Conservation (phyloP, 257 asterid genomes). For the Haberlea rhodopensis region DNA sequence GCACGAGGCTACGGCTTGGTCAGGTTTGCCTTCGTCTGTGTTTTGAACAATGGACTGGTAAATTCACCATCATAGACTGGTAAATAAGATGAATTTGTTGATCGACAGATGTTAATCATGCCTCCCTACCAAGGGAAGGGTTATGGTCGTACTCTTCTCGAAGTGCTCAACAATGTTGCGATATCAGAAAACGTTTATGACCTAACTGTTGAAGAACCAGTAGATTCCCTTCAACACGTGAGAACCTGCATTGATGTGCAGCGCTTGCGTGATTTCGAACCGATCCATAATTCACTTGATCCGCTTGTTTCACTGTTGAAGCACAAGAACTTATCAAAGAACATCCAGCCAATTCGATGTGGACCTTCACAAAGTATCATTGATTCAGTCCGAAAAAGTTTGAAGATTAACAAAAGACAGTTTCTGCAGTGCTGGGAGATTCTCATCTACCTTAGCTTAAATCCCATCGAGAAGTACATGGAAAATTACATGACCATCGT, state of each 20-base stretch:
- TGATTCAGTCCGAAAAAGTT: conserved; percentile 59
- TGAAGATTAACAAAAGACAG: conserved; percentile 86
- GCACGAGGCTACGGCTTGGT: conserved; percentile 80
- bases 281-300: conserved; percentile 51
- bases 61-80: background rate
- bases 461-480: conserved; percentile 46
- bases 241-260: conserved; percentile 72
- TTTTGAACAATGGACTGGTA: background rate
- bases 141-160: conserved; percentile 62
- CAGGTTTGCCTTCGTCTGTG: conserved; percentile 50
- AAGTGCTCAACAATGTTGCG: conserved; percentile 68
- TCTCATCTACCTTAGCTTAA: conserved; percentile 66
- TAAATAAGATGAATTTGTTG: conserved; percentile 14
- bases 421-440: conserved; percentile 93
- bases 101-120: conserved; percentile 65
- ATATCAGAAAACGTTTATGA: conserved; percentile 67
- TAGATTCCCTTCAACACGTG: conserved; percentile 81
- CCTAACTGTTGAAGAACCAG: conserved; percentile 89
- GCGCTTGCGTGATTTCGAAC: conserved; percentile 62
- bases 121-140: conserved; percentile 91
- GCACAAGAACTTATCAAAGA: conserved; percentile 54
- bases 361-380: conserved; percentile 49
- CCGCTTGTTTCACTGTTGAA: conserved; percentile 48
- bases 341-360: conserved; percentile 38
- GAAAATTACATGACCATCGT: conserved; percentile 52